phyloP scores from a whole-genome alignment of 1,139 yeast species.

The Pichia sp. region DNA sequence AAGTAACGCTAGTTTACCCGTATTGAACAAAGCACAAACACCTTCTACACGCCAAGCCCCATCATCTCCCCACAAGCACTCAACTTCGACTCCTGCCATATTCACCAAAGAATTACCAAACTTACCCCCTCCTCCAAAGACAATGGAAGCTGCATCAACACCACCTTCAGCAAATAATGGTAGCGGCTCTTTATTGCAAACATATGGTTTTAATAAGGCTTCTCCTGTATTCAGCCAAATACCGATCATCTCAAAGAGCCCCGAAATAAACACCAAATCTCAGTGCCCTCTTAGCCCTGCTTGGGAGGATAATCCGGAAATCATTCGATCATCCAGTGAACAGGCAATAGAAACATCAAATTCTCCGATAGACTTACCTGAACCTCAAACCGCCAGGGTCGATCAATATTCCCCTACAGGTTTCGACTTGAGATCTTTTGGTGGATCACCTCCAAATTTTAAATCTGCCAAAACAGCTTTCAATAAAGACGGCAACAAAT shows the following conservation, averaged over 20 bases:
- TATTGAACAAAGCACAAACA: background rate
- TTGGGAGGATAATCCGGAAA: slow-evolving; percentile 4
- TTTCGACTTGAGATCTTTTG: background rate
- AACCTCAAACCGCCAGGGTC: slow-evolving; percentile 17
- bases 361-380: slow-evolving; percentile 11
- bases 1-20: slow-evolving; percentile 14
- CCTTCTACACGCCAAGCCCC: background rate
- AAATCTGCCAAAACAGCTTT: background rate
- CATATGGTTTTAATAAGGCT: slow-evolving; percentile 25
- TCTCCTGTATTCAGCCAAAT: slow-evolving; percentile 17
- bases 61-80: slow-evolving; percentile 17
- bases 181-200: slow-evolving; percentile 19
- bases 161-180: background rate
- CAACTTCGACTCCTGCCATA: slow-evolving; percentile 11
- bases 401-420: slow-evolving; percentile 11
- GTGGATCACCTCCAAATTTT: background rate
- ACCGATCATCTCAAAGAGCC: slow-evolving; percentile 17
- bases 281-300: slow-evolving; percentile 4
- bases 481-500: background rate
- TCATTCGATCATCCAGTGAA: slow-evolving; percentile 11
- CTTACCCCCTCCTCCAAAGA: slow-evolving; percentile 15
- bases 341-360: slow-evolving; percentile 15
- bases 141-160: background rate
- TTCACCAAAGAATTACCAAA: slow-evolving; percentile 11
- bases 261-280: slow-evolving; percentile 15